Evolutionary conservation across 2,329 filamentous ascomycete genomes (phyloP).

Genomic region (Talaromyces marneffei): DNA sequence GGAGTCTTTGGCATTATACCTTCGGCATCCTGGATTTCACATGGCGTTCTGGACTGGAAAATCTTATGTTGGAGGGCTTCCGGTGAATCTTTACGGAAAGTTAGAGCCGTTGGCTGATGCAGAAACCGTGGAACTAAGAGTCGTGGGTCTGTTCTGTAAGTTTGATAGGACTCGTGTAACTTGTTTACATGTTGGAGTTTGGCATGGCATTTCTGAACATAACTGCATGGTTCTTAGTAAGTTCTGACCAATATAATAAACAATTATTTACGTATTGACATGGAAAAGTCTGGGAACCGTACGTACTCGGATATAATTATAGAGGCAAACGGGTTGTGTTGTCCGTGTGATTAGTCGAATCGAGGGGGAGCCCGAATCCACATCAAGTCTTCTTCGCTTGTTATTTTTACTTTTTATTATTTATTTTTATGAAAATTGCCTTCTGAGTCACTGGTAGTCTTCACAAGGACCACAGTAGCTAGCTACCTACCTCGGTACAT

Average conservation of each 20-base stretch:
- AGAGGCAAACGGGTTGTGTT: not conserved
- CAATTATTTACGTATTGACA: not conserved
- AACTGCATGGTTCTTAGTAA: not conserved
- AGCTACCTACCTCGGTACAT: too few species aligned
- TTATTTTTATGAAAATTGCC: too few species aligned
- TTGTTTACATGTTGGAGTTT: not conserved
- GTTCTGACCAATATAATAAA: not conserved
- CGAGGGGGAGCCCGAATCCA: not conserved
- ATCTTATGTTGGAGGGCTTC: not conserved
- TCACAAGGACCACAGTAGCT: too few species aligned
- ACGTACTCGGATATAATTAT: not conserved
- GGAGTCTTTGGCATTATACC: constrained; percentile 13
- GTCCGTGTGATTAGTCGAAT: not conserved
- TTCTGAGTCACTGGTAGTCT: too few species aligned
- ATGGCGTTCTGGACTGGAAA: constrained; percentile 10
- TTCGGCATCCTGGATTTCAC: constrained; percentile 13
- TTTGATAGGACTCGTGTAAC: not conserved
- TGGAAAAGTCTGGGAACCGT: not conserved
- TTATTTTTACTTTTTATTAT: too few species aligned
- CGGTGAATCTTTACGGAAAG: constrained; percentile 3
- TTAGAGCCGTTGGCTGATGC: not conserved
- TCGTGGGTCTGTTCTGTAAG: not conserved
- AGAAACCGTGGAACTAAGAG: not conserved
- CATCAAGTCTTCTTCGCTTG: not conserved
- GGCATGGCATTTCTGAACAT: not conserved